phyloP scores from a whole-genome alignment of 805 yeast species.

The Suhomyces xylopsoci region DNA sequence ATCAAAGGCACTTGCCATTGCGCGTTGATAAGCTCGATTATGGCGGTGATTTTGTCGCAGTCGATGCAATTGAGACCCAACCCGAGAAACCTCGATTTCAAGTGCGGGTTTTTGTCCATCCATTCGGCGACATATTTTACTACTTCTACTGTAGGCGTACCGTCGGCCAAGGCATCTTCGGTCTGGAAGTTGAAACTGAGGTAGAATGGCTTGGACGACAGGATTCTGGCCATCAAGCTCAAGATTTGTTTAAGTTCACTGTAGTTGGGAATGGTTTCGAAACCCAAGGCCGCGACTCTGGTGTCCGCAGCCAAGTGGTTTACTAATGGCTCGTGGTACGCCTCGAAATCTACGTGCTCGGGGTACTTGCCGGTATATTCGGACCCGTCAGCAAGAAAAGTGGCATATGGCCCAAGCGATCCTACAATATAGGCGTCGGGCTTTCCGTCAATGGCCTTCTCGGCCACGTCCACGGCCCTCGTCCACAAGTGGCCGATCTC shows the following conservation, averaged over 20 bases:
- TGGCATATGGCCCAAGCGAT: slow-evolving; percentile 77
- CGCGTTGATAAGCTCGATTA: slow-evolving; percentile 33
- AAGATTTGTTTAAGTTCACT: slow-evolving; percentile 53
- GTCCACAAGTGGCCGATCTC: slow-evolving; percentile 20
- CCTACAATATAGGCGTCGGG: slow-evolving; percentile 45
- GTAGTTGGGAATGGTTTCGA: slow-evolving; percentile 71
- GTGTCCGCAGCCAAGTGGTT: slow-evolving; percentile 34
- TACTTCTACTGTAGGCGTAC: slow-evolving; percentile 25
- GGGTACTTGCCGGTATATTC: slow-evolving; percentile 71
- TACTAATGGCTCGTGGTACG: slow-evolving; percentile 50
- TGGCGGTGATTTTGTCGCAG: slow-evolving; percentile 36
- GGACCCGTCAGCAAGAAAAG: slow-evolving; percentile 61
- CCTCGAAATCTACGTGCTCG: slow-evolving; percentile 32
- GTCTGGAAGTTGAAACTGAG: slow-evolving; percentile 34
- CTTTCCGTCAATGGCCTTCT: slow-evolving; percentile 12
- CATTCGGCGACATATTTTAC: slow-evolving; percentile 14
- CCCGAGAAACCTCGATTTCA: slow-evolving; percentile 35
- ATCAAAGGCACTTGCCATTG: slow-evolving; percentile 37
- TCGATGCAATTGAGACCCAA: slow-evolving; percentile 72
- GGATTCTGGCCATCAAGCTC: slow-evolving; percentile 32
- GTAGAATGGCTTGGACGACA: slow-evolving; percentile 30
- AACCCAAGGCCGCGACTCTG: slow-evolving; percentile 53
- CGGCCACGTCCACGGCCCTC: slow-evolving; percentile 22
- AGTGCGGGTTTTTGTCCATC: slow-evolving; percentile 8
- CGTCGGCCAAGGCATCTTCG: slow-evolving; percentile 25